Evolutionary conservation across 257 asterid genomes (phyloP).

Genomic region (Verbascum thapsus): DNA sequence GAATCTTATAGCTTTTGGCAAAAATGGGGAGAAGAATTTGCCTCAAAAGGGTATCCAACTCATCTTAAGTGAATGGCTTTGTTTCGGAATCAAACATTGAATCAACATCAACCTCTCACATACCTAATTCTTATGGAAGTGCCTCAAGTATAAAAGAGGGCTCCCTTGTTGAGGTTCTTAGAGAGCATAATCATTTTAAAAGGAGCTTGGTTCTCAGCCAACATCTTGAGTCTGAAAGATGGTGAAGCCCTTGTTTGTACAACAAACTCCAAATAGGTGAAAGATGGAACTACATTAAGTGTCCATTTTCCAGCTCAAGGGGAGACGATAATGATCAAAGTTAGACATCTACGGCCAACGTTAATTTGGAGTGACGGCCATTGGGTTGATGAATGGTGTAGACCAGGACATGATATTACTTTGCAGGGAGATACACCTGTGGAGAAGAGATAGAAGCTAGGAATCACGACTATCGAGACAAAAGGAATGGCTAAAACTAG

Average conservation of each 20-base stretch:
- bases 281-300: no score
- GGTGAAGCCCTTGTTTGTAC: no score
- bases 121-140: conserved; percentile 27
- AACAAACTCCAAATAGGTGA: no score
- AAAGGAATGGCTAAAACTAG: conserved; percentile 50
- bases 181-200: conserved; percentile 60
- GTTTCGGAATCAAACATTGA: conserved; percentile 46
- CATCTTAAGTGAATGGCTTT: conserved; percentile 25
- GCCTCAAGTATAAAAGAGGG: conserved; percentile 59
- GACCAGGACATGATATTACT: conserved; percentile 46
- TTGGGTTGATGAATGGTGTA: conserved; percentile 82
- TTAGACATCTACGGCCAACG: conserved; percentile 84
- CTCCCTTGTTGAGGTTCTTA: conserved; percentile 86
- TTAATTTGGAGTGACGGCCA: conserved; percentile 78
- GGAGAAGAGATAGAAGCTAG: conserved; percentile 74
- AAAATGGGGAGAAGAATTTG: no score
- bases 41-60: no score
- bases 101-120: conserved; percentile 29
- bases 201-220: conserved; percentile 82
- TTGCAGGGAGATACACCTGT: conserved; percentile 84
- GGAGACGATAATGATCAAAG: conserved; percentile 58
- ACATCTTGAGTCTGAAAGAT: conserved; percentile 62
- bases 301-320: conserved; percentile 64
- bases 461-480: conserved; percentile 44
- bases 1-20: no score